A percentile compares a stretch with the other conserved stretches of the same genome.
Evolutionary conservation across 2,329 filamentous ascomycete species (phyloP).

Genomic region (Pseudopithomyces maydicus): DNA sequence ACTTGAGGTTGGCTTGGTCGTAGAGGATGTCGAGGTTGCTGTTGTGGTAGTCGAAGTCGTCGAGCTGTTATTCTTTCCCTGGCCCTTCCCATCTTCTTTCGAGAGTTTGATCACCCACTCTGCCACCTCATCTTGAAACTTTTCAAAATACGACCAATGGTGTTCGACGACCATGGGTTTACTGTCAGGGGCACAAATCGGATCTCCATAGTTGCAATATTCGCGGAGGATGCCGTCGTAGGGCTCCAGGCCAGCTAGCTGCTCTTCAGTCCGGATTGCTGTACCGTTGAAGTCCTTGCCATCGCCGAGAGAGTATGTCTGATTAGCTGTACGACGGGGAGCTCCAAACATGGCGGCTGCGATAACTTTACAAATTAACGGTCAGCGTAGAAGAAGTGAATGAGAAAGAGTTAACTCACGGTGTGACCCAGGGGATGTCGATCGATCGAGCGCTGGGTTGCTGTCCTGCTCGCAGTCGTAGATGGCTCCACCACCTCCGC

Average conservation of each 20-base stretch:
- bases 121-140: slow-evolving; percentile 28
- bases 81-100: neutral
- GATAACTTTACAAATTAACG: slow-evolving; percentile 20
- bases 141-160: slow-evolving; percentile 62
- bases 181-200: slow-evolving; percentile 64
- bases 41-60: neutral
- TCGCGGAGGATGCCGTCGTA: slow-evolving; percentile 57
- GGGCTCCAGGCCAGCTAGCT: slow-evolving; percentile 20
- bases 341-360: slow-evolving; percentile 34
- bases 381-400: neutral
- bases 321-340: slow-evolving; percentile 24
- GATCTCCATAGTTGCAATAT: slow-evolving; percentile 67
- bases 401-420: slow-evolving; percentile 12
- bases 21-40: neutral
- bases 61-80: neutral
- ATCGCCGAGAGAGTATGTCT: slow-evolving; percentile 28
- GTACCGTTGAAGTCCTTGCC: slow-evolving; percentile 27
- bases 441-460: slow-evolving; percentile 26
- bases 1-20: neutral
- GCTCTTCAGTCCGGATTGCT: slow-evolving; percentile 24
- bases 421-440: slow-evolving; percentile 22
- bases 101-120: slow-evolving; percentile 9
- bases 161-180: slow-evolving; percentile 58
- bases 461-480: slow-evolving; percentile 29
- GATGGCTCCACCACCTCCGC: slow-evolving; percentile 32